Conservation (phyloP, 2,329 filamentous ascomycete genomes). For the Metarhizium guizhouense region DNA sequence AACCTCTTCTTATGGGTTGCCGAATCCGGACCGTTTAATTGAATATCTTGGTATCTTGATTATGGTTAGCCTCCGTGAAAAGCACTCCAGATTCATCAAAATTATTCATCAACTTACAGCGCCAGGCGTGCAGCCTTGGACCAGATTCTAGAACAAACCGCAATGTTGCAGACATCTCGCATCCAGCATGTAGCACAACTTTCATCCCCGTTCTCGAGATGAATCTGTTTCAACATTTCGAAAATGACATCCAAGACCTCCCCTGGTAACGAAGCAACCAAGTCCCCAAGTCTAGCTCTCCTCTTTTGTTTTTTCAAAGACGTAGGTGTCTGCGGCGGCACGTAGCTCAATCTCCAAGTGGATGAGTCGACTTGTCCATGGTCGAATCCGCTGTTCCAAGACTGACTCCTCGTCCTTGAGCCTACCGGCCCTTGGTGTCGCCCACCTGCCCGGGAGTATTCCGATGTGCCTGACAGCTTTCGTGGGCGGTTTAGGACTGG, state of each 20-base stretch:
- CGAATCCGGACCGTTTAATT: conserved; percentile 49
- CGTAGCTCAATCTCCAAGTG: conserved; percentile 6
- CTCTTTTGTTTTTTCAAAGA: conserved; percentile 5
- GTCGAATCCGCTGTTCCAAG: conserved; percentile 29
- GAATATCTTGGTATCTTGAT: conserved; percentile 46
- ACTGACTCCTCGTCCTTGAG: conserved; percentile 17
- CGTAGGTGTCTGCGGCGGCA: conserved; percentile 5
- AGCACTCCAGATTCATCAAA: not conserved
- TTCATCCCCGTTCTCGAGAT: conserved; percentile 35
- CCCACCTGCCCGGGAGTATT: not conserved
- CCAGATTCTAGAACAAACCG: conserved; percentile 42
- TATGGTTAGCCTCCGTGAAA: not conserved
- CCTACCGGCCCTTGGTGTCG: conserved; percentile 15
- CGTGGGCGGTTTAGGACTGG: conserved; percentile 26
- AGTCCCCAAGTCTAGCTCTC: conserved; percentile 32
- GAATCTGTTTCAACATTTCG: conserved; percentile 40
- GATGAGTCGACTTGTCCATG: conserved; percentile 30
- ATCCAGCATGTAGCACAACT: conserved; percentile 59
- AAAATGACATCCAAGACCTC: conserved; percentile 51
- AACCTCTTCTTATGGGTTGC: conserved; percentile 46
- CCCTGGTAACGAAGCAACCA: conserved; percentile 46
- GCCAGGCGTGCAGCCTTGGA: conserved; percentile 39
- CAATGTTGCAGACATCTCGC: conserved; percentile 47
- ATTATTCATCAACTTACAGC: conserved; percentile 31
- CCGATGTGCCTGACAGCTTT: conserved; percentile 20